Evolutionary conservation across 148 eudicot genomes (phyloP).

Genomic region (Chenopodium quinoa): DNA sequence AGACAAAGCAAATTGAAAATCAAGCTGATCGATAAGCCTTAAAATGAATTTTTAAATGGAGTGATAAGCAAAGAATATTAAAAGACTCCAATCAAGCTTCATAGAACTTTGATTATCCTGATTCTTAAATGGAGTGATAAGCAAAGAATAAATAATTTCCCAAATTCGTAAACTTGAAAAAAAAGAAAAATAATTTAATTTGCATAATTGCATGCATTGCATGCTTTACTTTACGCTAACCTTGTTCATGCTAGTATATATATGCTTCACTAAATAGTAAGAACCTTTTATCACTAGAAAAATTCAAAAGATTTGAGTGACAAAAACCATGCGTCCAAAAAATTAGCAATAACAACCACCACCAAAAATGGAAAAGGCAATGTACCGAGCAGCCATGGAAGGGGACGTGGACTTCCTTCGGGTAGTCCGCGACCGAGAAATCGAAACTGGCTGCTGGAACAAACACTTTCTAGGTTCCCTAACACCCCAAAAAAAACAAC

Average conservation of each 20-base stretch:
- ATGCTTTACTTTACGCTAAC: neutral
- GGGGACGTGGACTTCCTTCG: conserved; percentile 10
- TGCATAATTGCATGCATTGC: neutral
- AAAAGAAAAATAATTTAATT: neutral
- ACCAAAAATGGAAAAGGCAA: neutral
- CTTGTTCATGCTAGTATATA: neutral
- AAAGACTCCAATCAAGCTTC: too few relatives aligned
- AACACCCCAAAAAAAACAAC: conserved; percentile 10
- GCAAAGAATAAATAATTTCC: too few relatives aligned
- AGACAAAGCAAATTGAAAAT: neutral
- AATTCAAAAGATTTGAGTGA: too few relatives aligned
- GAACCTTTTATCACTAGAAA: too few relatives aligned
- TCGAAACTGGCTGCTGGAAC: conserved; percentile 11
- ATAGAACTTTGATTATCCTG: too few relatives aligned
- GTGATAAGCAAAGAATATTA: neutral
- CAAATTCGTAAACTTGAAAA: neutral
- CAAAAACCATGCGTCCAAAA: too few relatives aligned
- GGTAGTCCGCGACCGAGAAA: neutral
- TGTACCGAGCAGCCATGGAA: conserved; percentile 2
- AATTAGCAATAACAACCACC: too few relatives aligned
- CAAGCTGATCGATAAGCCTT: too few relatives aligned
- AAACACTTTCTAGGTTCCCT: neutral
- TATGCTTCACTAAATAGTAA: neutral
- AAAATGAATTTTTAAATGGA: neutral
- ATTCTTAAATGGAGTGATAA: too few relatives aligned